phyloP scores from a whole-genome alignment of 1,284 basidiomycete species.

The Boletus austroedulis region DNA sequence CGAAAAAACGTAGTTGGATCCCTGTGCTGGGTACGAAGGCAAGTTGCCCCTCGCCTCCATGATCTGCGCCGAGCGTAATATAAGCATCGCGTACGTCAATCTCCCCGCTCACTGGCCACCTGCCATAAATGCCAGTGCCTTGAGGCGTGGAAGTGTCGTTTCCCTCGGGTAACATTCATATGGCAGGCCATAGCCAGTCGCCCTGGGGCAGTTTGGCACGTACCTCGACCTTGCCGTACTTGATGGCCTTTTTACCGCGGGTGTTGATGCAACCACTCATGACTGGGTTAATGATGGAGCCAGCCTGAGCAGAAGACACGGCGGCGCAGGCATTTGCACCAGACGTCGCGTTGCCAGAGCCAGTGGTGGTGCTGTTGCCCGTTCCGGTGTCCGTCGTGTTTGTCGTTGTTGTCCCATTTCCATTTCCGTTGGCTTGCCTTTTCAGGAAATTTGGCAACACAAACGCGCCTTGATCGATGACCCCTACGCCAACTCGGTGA shows the following conservation, averaged over 20 bases:
- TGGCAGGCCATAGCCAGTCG: conserved; percentile 81
- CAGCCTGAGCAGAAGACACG: conserved; percentile 59
- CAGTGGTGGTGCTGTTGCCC: conserved; percentile 4
- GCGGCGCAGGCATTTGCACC: conserved; percentile 41
- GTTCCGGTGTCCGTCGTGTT: conserved; percentile 1
- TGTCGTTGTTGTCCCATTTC: conserved; percentile 3
- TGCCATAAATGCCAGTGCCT: conserved; percentile 54
- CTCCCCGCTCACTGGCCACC: conserved; percentile 73
- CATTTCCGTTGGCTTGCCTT: conserved; percentile 27
- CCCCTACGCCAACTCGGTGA: conserved; percentile 10
- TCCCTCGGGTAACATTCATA: conserved; percentile 78
- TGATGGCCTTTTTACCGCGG: conserved; percentile 56
- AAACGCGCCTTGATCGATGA: conserved; percentile 18
- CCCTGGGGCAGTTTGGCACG: conserved; percentile 41
- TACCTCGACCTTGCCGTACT: conserved; percentile 74
- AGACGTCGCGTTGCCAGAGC: conserved; percentile 19
- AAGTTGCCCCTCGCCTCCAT: conserved; percentile 71
- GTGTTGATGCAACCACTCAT: conserved; percentile 74
- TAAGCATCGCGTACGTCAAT: conserved; percentile 52
- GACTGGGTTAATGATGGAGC: conserved; percentile 75
- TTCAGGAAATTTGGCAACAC: conserved; percentile 14
- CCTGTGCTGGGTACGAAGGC: conserved; percentile 59
- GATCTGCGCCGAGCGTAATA: conserved; percentile 44
- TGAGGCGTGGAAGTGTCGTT: conserved; percentile 27
- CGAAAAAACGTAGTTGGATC: conserved; percentile 69